phyloP scores from a whole-genome alignment of 2,329 filamentous ascomycete species.

The Phialemoniopsis sp. region DNA sequence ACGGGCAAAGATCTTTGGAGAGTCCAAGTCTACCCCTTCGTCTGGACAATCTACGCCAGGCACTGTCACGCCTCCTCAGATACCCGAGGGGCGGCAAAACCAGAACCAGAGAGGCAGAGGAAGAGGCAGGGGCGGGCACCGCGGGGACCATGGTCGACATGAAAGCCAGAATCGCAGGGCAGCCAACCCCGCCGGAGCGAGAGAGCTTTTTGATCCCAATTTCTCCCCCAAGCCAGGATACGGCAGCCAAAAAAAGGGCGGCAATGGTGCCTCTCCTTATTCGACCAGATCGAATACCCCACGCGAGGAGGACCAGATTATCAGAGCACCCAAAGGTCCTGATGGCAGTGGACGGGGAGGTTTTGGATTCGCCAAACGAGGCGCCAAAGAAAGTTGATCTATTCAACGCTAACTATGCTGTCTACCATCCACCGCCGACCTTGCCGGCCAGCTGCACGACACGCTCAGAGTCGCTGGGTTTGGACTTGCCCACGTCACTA shows the following conservation, averaged over 20 bases:
- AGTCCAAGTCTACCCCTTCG: conserved; percentile 34
- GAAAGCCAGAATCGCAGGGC: conserved; percentile 19
- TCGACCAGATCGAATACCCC: conserved; percentile 38
- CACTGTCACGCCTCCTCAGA: conserved; percentile 54
- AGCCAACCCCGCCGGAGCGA: conserved; percentile 29
- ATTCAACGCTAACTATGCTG: conserved; percentile 4
- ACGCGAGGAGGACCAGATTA: conserved; percentile 60
- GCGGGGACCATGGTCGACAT: conserved; percentile 20
- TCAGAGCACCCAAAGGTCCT: conserved; percentile 73
- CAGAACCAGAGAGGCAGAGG: conserved; percentile 41
- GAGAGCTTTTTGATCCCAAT: conserved; percentile 75
- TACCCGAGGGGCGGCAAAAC: conserved; percentile 37
- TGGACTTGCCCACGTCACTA: conserved; percentile 85
- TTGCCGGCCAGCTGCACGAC: conserved; percentile 87
- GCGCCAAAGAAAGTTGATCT: conserved; percentile 43
- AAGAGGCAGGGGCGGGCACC: conserved; percentile 36
- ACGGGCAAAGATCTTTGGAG: conserved; percentile 81
- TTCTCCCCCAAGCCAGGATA: conserved; percentile 62
- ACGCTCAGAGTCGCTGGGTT: conserved; percentile 66
- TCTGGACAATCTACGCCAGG: conserved; percentile 61
- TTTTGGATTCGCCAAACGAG: conserved; percentile 69
- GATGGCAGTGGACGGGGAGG: conserved; percentile 73
- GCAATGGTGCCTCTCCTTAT: conserved; percentile 28
- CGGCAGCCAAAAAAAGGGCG: conserved; percentile 35
- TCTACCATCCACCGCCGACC: conserved; percentile 88